Evolutionary conservation across 2,329 filamentous ascomycete genomes (phyloP).

Genomic region (Calonectria henricotiae): DNA sequence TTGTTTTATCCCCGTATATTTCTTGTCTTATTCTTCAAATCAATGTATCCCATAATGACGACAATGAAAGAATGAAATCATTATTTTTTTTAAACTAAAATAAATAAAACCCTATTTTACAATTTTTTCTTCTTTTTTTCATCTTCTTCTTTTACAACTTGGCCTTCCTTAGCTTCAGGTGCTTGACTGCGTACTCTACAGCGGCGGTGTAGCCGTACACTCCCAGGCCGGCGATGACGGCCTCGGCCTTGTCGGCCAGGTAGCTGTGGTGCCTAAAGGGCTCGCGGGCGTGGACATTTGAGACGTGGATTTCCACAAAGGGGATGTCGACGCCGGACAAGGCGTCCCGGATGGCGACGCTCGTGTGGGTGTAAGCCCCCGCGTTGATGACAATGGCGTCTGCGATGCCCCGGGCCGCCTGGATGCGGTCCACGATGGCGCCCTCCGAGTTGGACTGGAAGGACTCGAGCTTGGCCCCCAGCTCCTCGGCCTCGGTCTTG

Average conservation of each 20-base stretch:
- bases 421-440: slow-evolving; percentile 81
- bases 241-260: slow-evolving; percentile 82
- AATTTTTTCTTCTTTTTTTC: not conserved
- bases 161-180: slow-evolving; percentile 62
- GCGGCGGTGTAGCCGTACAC: slow-evolving; percentile 75
- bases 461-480: slow-evolving; percentile 67
- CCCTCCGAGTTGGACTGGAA: slow-evolving; percentile 89
- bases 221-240: slow-evolving; percentile 80
- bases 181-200: slow-evolving; percentile 68
- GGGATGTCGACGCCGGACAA: slow-evolving; percentile 79
- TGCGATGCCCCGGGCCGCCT: slow-evolving; percentile 72
- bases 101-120: not conserved
- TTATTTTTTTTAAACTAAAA: not conserved
- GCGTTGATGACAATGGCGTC: slow-evolving; percentile 84
- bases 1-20: not conserved
- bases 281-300: slow-evolving; percentile 82
- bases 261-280: slow-evolving; percentile 79
- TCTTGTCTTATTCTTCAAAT: not conserved
- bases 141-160: slow-evolving; percentile 31
- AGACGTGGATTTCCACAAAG: slow-evolving; percentile 85
- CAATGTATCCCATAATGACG: slow-evolving; percentile 14
- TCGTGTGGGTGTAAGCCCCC: slow-evolving; percentile 83
- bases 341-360: slow-evolving; percentile 83
- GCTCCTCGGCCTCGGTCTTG: slow-evolving; percentile 64
- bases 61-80: slow-evolving; percentile 16